Base-by-base conservation (phyloP, 2,329 filamentous ascomycete species). In the Neofusicoccum ribis region DNA sequence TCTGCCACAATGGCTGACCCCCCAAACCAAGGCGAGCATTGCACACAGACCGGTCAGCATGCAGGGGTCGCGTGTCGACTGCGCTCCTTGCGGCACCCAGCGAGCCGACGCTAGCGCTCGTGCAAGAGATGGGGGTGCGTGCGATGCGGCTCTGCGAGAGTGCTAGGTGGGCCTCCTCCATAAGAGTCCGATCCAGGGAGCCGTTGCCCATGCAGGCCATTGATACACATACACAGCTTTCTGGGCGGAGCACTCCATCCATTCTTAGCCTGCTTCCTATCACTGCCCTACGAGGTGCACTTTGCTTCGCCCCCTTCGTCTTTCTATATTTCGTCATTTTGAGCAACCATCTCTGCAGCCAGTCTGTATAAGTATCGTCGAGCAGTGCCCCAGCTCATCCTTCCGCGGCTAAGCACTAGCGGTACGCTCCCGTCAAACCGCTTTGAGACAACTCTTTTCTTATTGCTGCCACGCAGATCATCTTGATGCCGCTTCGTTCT, bases 41-140 rank as follows among this genome's bases (percentile, higher is more conserved):
- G 50, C 54, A 61, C 63, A 46, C 36, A 39, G 63, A 65, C 63
- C 63, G 63, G 63, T 65, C 54, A 65, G 63, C 63, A 60, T 65
- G 63, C 63, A 65, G 63, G 63, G 63, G 63, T 65, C 50, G 61
- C 61, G 49, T 63, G 61, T 54, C 61, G 49, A 54, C 56, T 49
- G 61, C 61, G 27, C 43, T 54, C 61, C 51, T 44, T 52, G 61
- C 51, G 31, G 39, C 37, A 64, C 61, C 31, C 41, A 37, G 43
- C 56, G n/a, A 60, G 43, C 56, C 54, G 49, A 56, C 44, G 47
- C 61, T 54, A 37, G 61, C 50, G 50, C 61, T 46, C 50, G 61
- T 64, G 61, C 61, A 47, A 47, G 46, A 51, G 37, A 17, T 47
- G 61, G 31, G 44, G 44, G 44, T 39, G 34, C 20, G 34, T 27